These are phyloP conservation scores for Ascochyta clinopodiicola DNA, from an alignment of 2,329 filamentous ascomycete species.

Conservation along the genomic window DNA sequence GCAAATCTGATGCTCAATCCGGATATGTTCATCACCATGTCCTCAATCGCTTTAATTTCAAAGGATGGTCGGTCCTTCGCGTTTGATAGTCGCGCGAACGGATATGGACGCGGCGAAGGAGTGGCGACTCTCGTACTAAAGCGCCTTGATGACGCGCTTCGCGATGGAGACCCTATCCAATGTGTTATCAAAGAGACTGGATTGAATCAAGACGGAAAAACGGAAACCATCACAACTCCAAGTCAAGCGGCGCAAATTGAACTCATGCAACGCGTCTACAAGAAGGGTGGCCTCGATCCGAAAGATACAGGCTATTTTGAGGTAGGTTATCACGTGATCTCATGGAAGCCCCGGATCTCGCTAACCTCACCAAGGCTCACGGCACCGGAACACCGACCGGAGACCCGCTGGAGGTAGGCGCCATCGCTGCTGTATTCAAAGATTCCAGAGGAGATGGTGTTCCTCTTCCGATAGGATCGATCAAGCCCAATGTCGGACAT, in stretches of 20 bases:
- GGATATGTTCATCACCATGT: slow-evolving; percentile 12
- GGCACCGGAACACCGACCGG: slow-evolving; percentile 64
- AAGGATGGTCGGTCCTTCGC: slow-evolving; percentile 7
- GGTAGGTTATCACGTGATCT: too few relatives aligned
- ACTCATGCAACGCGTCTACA: slow-evolving; percentile 11
- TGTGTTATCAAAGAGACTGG: slow-evolving; percentile 37
- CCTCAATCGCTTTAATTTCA: too few relatives aligned
- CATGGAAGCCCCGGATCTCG: too few relatives aligned
- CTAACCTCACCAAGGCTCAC: slow-evolving; percentile 21
- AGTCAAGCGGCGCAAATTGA: slow-evolving; percentile 53
- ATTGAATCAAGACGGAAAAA: slow-evolving; percentile 22
- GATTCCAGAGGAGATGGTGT: background rate
- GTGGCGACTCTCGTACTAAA: slow-evolving; percentile 37
- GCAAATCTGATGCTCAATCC: background rate
- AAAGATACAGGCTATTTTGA: slow-evolving; percentile 39
- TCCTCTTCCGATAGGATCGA: slow-evolving; percentile 27
- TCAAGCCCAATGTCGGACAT: slow-evolving; percentile 44
- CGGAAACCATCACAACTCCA: slow-evolving; percentile 23
- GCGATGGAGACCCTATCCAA: slow-evolving; percentile 37
- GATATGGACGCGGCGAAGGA: slow-evolving; percentile 41
- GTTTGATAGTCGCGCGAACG: slow-evolving; percentile 38
- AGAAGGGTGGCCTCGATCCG: slow-evolving; percentile 41
- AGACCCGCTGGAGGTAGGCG: slow-evolving; percentile 32
- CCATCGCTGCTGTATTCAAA: slow-evolving; percentile 21
- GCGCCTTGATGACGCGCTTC: slow-evolving; percentile 30